Evolutionary conservation across 2,329 filamentous ascomycete species (phyloP), one percentile per base, ranked within the genome.

Genomic region (Xylariaceae sp.): DNA sequence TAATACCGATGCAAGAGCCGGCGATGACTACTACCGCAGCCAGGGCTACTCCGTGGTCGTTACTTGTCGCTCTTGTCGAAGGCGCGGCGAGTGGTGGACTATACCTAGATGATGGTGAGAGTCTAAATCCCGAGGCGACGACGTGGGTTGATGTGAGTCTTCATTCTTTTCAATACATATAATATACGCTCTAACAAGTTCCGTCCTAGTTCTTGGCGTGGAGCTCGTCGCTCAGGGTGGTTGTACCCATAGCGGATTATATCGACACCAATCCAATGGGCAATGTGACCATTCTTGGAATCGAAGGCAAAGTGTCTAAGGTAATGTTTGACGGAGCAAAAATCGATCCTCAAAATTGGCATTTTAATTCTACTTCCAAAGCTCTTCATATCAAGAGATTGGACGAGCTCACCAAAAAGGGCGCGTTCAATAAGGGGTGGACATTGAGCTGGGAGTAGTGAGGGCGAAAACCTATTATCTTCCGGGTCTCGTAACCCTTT

Each of bases 81-180:
- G 80, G 81, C 1, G 62, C 65, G 1, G 85, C 86, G 0, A 67
- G 57, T 2, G 86, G 86, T 0, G 63, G 69, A 16, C 64, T 91
- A 22, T 90, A 91, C 59, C 60, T 90, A 6, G 87, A 91, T 55
- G 87, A 92, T 55, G 86, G 87, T 1, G 83, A 84, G 65, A 86
- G 80, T 44, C 47, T 88, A 6, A 56, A 64, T 25, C 83, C 78
- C 0, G 69, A 75, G 11, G 68, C 71, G 0, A 82, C 74, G 0
- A 71, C 82, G 5, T 71, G 71, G 48, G 74, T 88, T 20, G 58
- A 70, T 45, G 69, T 71, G 47, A 57, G 66, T 66, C 37, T 4
- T 17, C 5, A 25, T 12, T 36, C 16, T 11, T 34, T 47, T 45
- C 27, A 27, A 16, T 10, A 6, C 38, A 19, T 44, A 20, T 12